These are phyloP conservation scores for Cucurbita maxima DNA, from an alignment of 306 rosid genomes.

Conservation along the genomic window DNA sequence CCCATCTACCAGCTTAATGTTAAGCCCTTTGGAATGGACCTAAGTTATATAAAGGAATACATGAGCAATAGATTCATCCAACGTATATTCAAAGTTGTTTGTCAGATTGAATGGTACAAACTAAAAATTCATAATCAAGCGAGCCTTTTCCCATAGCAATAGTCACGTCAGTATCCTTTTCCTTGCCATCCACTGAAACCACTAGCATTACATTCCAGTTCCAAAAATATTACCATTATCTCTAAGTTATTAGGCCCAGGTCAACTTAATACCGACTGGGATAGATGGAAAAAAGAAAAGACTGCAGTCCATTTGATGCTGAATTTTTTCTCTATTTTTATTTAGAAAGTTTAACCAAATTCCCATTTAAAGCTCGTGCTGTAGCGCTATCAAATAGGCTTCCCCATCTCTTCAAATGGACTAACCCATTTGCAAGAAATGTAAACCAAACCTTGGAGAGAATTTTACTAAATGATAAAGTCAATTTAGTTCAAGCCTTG, in stretches of 20 bases:
- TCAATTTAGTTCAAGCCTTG: too few species aligned
- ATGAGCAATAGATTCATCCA: neutral
- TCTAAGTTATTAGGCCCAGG: neutral
- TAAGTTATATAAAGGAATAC: slow-evolving; percentile 11
- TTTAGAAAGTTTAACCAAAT: too few species aligned
- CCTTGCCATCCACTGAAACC: neutral
- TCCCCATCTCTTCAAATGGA: too few species aligned
- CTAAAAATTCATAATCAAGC: neutral
- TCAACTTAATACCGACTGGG: neutral
- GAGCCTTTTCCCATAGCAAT: neutral
- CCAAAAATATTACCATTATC: neutral
- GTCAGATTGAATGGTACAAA: neutral
- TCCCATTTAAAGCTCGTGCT: too few species aligned
- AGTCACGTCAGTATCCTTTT: neutral
- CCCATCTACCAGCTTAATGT: slow-evolving; percentile 49
- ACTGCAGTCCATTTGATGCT: neutral
- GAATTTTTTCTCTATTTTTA: neutral
- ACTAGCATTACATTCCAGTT: neutral
- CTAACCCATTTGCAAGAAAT: too few species aligned
- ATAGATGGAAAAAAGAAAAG: neutral
- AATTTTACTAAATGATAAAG: too few species aligned
- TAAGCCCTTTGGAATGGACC: slow-evolving; percentile 81
- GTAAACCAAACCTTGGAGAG: too few species aligned
- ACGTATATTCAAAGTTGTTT: neutral
- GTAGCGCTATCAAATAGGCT: too few species aligned